Evolutionary conservation across 495 filamentous ascomycete genomes (phyloP), one percentile per base, ranked within the genome.

Genomic region (Tuber calosporum): DNA sequence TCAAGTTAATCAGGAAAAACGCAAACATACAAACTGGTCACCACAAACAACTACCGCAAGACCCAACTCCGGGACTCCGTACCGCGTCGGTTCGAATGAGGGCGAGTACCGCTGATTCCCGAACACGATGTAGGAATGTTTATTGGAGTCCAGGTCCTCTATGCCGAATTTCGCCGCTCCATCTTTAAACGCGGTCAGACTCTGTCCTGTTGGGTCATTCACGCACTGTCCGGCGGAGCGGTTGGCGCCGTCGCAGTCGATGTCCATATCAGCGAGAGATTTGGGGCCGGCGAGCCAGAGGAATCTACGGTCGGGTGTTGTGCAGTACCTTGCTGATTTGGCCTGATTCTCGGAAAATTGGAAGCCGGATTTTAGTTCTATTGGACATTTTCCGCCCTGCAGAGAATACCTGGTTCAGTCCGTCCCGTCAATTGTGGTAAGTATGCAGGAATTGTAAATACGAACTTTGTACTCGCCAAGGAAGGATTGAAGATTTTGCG

Each of bases 161-260:
- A 90, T 84, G 20, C 86, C 87, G 67, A 79, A 82, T 39, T 82
- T 69, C 9, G 67, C 75, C 30, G 89, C 82, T 11, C 82, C 74
- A 66, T 86, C 82, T 73, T 86, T 78, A 81, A 89, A 90, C 0
- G 86, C 83, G 4, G 89, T 90, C 67, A 84, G 77, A 48, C 79
- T 76, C 79, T 91, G 88, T 1, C 85, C 87, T 53, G 85, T 84
- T 1, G 71, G 75, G 67, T 87, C 87, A 68, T 83, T 84, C 30
- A 78, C 81, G 75, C 88, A 89, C 72, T 86, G 85, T 0, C 86
- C 87, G 0, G 80, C 79, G 5, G 82, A 78, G 15, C 82, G 79
- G 72, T 88, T 84, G n/a, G 82, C 80, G 9, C 89, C 90, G 77
- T 91, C 88, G 79, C 90, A 91, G 82, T 91, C 89, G 70, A 91